Percentiles rank a stretch among this genome's conserved stretches.
These are phyloP conservation scores for Prunus campanulata DNA, from an alignment of 306 rosid genomes.

Conservation along the genomic window DNA sequence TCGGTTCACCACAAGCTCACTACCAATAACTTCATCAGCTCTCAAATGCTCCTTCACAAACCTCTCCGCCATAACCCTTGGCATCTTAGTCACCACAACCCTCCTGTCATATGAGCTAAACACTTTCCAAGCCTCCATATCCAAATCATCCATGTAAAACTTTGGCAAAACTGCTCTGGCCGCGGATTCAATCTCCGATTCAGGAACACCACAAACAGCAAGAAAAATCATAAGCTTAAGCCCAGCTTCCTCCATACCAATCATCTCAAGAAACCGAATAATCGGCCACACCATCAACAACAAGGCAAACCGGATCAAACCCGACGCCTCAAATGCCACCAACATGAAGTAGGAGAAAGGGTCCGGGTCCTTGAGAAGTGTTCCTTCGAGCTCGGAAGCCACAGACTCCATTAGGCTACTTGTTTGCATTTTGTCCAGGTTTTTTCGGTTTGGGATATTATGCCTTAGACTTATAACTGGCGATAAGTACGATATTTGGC, in stretches of 20 bases:
- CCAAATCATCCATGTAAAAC: conserved; percentile 74
- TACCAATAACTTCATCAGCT: conserved; percentile 71
- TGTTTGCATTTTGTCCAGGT: not conserved
- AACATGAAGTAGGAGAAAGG: conserved; percentile 80
- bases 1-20: conserved; percentile 47
- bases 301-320: conserved; percentile 65
- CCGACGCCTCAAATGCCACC: conserved; percentile 79
- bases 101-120: conserved; percentile 36
- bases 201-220: conserved; percentile 48
- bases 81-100: conserved; percentile 66
- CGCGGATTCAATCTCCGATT: conserved; percentile 62
- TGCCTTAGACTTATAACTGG: not conserved
- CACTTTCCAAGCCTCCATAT: conserved; percentile 65
- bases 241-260: conserved; percentile 37
- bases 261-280: conserved; percentile 29
- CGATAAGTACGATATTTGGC: not conserved
- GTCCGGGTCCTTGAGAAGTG: conserved; percentile 58
- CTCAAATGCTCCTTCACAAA: conserved; percentile 76
- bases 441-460: not conserved
- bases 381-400: conserved; percentile 81
- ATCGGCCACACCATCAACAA: conserved; percentile 66
- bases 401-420: conserved; percentile 44
- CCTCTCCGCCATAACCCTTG: conserved; percentile 73
- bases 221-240: conserved; percentile 61
- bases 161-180: conserved; percentile 83